Base-by-base conservation (phyloP, 495 filamentous ascomycete genomes). In the Aspergillus ostianus region DNA sequence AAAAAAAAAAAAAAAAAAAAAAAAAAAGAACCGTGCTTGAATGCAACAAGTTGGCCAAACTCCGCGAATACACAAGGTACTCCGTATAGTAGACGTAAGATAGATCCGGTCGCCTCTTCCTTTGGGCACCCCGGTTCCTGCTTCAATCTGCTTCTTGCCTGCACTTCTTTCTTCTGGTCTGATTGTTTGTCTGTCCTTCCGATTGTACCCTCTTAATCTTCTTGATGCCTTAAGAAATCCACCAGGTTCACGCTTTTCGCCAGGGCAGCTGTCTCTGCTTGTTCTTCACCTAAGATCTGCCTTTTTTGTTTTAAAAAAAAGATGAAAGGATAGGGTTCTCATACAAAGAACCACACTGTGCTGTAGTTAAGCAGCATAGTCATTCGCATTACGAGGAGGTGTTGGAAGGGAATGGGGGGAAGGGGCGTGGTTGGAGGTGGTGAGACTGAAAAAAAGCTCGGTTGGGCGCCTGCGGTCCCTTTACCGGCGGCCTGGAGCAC, bases 301-400 rank as follows among this genome's bases (percentile, higher is more conserved):
- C 26, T 29, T 52, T 32, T 27, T n/a, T 13, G 1, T 32, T 32
- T 32, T 30, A 4, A 30, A 32, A 12, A 32, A 66, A 66, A 62
- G 61, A 67, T 49, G 56, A 68, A 68, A 71, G 62, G 63, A 66
- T 61, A 53, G 48, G 65, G 67, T 64, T 71, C 68, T 73, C 69
- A 73, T 73, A 72, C 70, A 65, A 72, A 70, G 70, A 76, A 64
- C 71, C 71, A 69, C 65, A 70, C 65, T 65, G 57, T 36, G 59
- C 65, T 67, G 69, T 67, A 58, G 51, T 60, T 66, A 53, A 68
- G 70, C 68, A 73, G 69, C 70, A 77, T 71, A 69, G 68, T 77
- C 68, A 70, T 73, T 75, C 68, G 72, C 71, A 77, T 80, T 80
- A 80, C 77, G 73, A 68, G 65, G 63, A 68, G 65, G 60, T 32